These are phyloP conservation scores for Parietaria judaica DNA, from an alignment of 306 rosid genomes.

Conservation along the genomic window DNA sequence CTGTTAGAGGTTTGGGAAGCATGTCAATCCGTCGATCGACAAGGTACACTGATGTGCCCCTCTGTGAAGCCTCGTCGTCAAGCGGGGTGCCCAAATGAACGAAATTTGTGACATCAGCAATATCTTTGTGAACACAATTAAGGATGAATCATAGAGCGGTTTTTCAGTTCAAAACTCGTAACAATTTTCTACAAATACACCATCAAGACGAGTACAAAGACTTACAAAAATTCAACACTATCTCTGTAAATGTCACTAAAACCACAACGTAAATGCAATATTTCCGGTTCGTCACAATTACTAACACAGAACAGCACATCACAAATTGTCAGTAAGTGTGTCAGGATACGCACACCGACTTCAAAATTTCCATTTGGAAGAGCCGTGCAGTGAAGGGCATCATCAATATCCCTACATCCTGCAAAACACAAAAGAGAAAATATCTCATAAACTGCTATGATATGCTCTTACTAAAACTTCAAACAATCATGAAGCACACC, in stretches of 20 bases:
- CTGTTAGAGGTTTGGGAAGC: constrained; percentile 98
- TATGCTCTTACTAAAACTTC: constrained; percentile 2
- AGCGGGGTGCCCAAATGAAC: constrained; percentile 77
- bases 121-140: constrained; percentile 55
- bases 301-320: background rate
- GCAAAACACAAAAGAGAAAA: constrained; percentile 29
- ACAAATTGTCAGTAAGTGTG: background rate
- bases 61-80: constrained; percentile 88
- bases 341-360: constrained; percentile 99
- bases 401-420: constrained; percentile 98
- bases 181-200: background rate
- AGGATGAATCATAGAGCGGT: constrained; percentile 28
- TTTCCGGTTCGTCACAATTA: background rate
- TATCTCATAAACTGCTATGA: background rate
- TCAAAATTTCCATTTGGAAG: constrained; percentile 96
- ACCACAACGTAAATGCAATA: background rate
- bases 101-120: constrained; percentile 97
- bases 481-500: constrained; percentile 33
- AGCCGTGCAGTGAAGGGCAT: constrained; percentile 83
- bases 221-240: background rate
- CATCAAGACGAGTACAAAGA: background rate
- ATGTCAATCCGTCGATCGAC: constrained; percentile 95
- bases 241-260: constrained; percentile 2
- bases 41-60: constrained; percentile 97
- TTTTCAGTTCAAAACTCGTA: background rate